A percentile compares a stretch with the other conserved stretches of the same genome.
These are phyloP conservation scores for Penicillium brasilianum DNA, from an alignment of 2,329 filamentous ascomycete genomes.

Conservation along the genomic window DNA sequence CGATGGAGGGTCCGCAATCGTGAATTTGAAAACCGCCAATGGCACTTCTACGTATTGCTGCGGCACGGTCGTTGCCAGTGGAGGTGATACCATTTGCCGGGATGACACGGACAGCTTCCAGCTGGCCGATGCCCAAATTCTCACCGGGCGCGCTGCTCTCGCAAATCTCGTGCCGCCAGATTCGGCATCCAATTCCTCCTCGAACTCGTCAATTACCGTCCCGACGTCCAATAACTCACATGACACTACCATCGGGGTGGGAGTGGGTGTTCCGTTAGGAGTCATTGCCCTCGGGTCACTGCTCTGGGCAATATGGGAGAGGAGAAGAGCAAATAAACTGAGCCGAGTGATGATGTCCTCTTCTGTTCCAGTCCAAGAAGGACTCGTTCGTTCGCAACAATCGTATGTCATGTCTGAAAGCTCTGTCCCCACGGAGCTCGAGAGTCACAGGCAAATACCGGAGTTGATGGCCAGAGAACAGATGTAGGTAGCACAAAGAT, in stretches of 20 bases:
- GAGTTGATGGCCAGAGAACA: slow-evolving; percentile 19
- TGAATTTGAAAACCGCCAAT: slow-evolving; percentile 21
- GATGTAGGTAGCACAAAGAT: neutral
- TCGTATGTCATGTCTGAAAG: slow-evolving; percentile 1
- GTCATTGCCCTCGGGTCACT: slow-evolving; percentile 37
- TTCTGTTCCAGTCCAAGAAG: slow-evolving; percentile 3
- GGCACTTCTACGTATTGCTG: slow-evolving; percentile 33
- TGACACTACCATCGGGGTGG: slow-evolving; percentile 34
- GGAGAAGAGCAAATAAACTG: slow-evolving; percentile 22
- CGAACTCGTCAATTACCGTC: slow-evolving; percentile 6
- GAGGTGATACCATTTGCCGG: slow-evolving; percentile 23
- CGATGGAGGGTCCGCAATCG: slow-evolving; percentile 28
- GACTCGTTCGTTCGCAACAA: neutral
- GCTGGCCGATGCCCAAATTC: slow-evolving; percentile 28
- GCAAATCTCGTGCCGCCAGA: neutral
- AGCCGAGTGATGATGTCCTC: slow-evolving; percentile 8
- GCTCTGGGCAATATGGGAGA: slow-evolving; percentile 37
- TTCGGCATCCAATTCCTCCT: slow-evolving; percentile 11
- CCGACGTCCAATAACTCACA: slow-evolving; percentile 17
- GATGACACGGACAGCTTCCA: slow-evolving; percentile 32
- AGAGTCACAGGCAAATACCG: slow-evolving; percentile 2
- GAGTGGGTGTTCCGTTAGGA: slow-evolving; percentile 38
- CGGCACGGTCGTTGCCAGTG: slow-evolving; percentile 26
- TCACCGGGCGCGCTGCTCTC: slow-evolving; percentile 31
- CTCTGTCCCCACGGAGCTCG: slow-evolving; percentile 18